Percentiles rank a stretch among this genome's conserved stretches.
Conservation (phyloP, 2,329 filamentous ascomycete species). For the Hypomyces rosellus region DNA sequence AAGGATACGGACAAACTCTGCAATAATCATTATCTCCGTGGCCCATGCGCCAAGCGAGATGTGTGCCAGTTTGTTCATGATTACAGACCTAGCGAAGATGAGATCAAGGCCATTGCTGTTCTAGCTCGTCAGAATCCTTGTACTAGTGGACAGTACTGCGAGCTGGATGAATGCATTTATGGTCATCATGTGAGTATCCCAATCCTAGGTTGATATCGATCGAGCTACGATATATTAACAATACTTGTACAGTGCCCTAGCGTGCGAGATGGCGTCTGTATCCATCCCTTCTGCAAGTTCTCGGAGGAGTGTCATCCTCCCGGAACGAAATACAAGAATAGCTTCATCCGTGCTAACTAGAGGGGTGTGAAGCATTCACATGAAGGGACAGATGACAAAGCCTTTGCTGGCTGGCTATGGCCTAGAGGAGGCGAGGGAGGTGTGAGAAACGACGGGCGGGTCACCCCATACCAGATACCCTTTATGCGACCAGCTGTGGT, state of each 20-base stretch:
- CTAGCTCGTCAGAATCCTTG: conserved; percentile 54
- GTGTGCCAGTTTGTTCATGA: conserved; percentile 52
- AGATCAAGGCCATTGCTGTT: conserved; percentile 50
- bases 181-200: conserved; percentile 50
- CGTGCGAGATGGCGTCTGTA: conserved; percentile 44
- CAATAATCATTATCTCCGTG: conserved; percentile 56
- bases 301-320: conserved; percentile 47
- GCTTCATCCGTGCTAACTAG: conserved; percentile 27
- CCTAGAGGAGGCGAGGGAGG: too few relatives aligned
- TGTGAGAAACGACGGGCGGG: neutral
- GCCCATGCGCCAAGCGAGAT: conserved; percentile 49
- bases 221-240: neutral
- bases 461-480: conserved; percentile 1
- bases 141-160: conserved; percentile 51
- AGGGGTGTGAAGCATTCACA: neutral
- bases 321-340: conserved; percentile 44
- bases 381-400: neutral
- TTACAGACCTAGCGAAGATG: conserved; percentile 46
- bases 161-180: conserved; percentile 53
- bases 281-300: conserved; percentile 52
- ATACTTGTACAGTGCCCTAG: conserved; percentile 42
- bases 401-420: too few relatives aligned
- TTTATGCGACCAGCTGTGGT: neutral
- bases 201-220: neutral
- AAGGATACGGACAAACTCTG: conserved; percentile 51